These are phyloP conservation scores for Suillus variegatus DNA, from an alignment of 768 basidiomycete species.

Conservation along the genomic window DNA sequence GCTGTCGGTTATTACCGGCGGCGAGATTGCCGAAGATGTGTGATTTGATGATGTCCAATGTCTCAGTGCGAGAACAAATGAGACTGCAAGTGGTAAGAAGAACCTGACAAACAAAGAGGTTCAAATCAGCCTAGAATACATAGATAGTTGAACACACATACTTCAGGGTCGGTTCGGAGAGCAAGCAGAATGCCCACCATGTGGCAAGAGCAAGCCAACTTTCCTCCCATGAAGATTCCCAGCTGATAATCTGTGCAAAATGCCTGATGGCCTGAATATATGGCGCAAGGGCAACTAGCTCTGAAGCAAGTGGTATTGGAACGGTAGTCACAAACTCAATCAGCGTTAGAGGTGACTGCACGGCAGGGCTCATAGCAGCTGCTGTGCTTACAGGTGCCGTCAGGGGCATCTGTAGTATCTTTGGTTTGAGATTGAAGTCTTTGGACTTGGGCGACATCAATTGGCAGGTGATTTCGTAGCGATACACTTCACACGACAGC, in stretches of 20 bases:
- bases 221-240: conserved; percentile 59
- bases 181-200: conserved; percentile 81
- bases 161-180: conserved; percentile 53
- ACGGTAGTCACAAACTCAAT: conserved; percentile 57
- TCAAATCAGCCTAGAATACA: conserved; percentile 12
- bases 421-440: conserved; percentile 12
- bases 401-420: conserved; percentile 16
- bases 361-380: not conserved
- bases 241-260: conserved; percentile 51
- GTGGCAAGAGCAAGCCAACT: conserved; percentile 63
- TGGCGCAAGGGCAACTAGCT: conserved; percentile 65
- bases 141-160: conserved; percentile 25
- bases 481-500: not conserved
- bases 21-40: conserved; percentile 17
- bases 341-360: conserved; percentile 15
- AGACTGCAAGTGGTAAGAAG: conserved; percentile 53
- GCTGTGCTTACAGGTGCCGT: conserved; percentile 10
- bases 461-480: not conserved
- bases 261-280: conserved; percentile 45
- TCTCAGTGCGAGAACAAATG: conserved; percentile 39
- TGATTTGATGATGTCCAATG: conserved; percentile 25
- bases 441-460: conserved; percentile 11
- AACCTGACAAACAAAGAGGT: conserved; percentile 41
- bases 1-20: conserved; percentile 58
- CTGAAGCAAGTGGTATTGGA: conserved; percentile 60